A percentile compares a stretch with the other conserved stretches of the same genome.
Conservation (phyloP, 768 basidiomycete genomes). For the Piloderma croceum region DNA sequence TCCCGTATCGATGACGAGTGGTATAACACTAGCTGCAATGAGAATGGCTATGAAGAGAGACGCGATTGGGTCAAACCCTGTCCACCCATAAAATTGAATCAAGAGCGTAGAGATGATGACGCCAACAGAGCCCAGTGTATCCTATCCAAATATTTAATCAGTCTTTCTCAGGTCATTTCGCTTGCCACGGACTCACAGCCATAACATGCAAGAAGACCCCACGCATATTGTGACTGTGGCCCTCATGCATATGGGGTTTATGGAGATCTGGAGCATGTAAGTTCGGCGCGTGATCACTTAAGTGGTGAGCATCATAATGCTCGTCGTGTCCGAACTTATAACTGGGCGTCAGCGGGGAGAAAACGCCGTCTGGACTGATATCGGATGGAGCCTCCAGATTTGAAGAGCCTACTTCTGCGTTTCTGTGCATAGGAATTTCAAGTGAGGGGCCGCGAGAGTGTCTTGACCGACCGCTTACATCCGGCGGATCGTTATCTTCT, state of each 20-base stretch:
- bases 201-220: slow-evolving; percentile 97
- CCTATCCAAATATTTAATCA: slow-evolving; percentile 38
- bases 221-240: slow-evolving; percentile 97
- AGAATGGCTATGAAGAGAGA: slow-evolving; percentile 92
- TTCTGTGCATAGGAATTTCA: too few species aligned
- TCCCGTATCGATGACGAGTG: slow-evolving; percentile 91
- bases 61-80: slow-evolving; percentile 97
- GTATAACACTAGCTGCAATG: slow-evolving; percentile 93
- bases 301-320: slow-evolving; percentile 49
- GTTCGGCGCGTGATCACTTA: slow-evolving; percentile 33
- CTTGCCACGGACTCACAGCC: slow-evolving; percentile 66
- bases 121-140: slow-evolving; percentile 94
- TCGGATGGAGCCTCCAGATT: too few species aligned
- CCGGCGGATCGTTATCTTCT: slow-evolving; percentile 4
- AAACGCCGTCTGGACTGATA: too few species aligned
- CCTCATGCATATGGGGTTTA: slow-evolving; percentile 61
- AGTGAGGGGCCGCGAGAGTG: slow-evolving; percentile 39
- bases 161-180: too few species aligned
- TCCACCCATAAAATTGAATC: slow-evolving; percentile 96
- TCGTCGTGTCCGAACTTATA: slow-evolving; percentile 51
- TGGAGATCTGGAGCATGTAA: slow-evolving; percentile 41
- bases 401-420: too few species aligned
- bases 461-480: too few species aligned
- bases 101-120: slow-evolving; percentile 96
- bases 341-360: slow-evolving; percentile 60